Evolutionary conservation across 495 filamentous ascomycete genomes (phyloP).

Genomic region (Chaetomidium leptoderma): DNA sequence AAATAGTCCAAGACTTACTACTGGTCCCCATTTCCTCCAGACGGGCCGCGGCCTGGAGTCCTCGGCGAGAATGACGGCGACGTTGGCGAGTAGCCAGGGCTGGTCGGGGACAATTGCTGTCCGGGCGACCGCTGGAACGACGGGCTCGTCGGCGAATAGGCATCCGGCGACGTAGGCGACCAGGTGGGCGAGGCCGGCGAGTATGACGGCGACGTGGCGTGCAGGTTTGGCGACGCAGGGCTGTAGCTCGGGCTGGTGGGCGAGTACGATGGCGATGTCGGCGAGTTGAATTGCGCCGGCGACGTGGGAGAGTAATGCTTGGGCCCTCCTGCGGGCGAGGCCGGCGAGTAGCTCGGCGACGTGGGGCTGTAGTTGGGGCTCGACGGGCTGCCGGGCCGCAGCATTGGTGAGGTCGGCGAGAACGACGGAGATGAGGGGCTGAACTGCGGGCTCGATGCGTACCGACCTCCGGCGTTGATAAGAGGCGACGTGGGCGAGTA

Average conservation of each 20-base stretch:
- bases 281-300: conserved; percentile 50
- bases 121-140: conserved; percentile 58
- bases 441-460: conserved; percentile 66
- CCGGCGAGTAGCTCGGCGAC: conserved; percentile 78
- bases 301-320: conserved; percentile 62
- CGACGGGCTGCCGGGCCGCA: conserved; percentile 55
- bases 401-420: conserved; percentile 72
- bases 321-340: conserved; percentile 55
- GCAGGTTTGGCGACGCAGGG: conserved; percentile 61
- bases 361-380: conserved; percentile 77
- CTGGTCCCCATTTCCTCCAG: conserved; percentile 32
- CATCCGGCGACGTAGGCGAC: conserved; percentile 64
- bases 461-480: conserved; percentile 58
- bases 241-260: conserved; percentile 57
- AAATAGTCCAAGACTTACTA: conserved; percentile 27
- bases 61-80: conserved; percentile 45
- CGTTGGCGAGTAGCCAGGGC: conserved; percentile 52
- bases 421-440: conserved; percentile 75
- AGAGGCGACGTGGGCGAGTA: conserved; percentile 70
- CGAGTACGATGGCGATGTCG: conserved; percentile 66
- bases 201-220: conserved; percentile 59
- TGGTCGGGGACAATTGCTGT: conserved; percentile 49
- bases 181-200: conserved; percentile 69
- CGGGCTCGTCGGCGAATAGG: conserved; percentile 75
- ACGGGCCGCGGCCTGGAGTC: conserved; percentile 35